These are phyloP conservation scores for Sclerotinia sclerotiorum DNA, from an alignment of 2,329 filamentous ascomycete species.

Conservation along the genomic window DNA sequence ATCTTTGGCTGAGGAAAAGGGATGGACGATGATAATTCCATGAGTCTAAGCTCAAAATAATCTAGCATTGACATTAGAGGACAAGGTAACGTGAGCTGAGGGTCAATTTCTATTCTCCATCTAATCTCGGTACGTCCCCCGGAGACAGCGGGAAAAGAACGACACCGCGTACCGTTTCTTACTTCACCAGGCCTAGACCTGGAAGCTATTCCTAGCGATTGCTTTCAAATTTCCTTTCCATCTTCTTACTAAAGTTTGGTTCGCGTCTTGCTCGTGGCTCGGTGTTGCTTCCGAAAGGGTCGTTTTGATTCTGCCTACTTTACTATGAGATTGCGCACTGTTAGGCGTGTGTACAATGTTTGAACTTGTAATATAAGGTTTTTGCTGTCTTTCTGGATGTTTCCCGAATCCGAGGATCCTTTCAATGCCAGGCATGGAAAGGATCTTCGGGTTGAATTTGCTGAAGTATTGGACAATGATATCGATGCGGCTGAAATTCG, in stretches of 20 bases:
- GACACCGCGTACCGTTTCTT: background rate
- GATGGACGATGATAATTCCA: conserved; percentile 4
- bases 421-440: background rate
- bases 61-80: background rate
- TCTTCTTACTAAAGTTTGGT: background rate
- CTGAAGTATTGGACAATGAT: background rate
- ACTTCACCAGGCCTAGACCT: conserved; percentile 8
- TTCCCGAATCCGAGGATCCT: background rate
- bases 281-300: conserved; percentile 1
- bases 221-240: conserved; percentile 11
- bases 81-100: background rate
- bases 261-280: background rate
- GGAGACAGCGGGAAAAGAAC: conserved; percentile 7
- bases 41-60: background rate
- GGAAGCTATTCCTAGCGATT: background rate
- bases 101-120: conserved; percentile 7
- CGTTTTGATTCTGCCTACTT: conserved; percentile 3
- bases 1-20: background rate
- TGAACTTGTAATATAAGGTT: background rate
- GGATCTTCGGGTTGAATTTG: background rate
- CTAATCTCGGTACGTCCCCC: conserved; percentile 14
- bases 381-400: background rate
- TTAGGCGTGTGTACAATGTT: background rate
- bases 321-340: conserved; percentile 14
- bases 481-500: background rate